Percentiles rank a stretch among this genome's conserved stretches.
phyloP scores from a whole-genome alignment of 2,329 filamentous ascomycete species.

The Fusarium sambucinum region DNA sequence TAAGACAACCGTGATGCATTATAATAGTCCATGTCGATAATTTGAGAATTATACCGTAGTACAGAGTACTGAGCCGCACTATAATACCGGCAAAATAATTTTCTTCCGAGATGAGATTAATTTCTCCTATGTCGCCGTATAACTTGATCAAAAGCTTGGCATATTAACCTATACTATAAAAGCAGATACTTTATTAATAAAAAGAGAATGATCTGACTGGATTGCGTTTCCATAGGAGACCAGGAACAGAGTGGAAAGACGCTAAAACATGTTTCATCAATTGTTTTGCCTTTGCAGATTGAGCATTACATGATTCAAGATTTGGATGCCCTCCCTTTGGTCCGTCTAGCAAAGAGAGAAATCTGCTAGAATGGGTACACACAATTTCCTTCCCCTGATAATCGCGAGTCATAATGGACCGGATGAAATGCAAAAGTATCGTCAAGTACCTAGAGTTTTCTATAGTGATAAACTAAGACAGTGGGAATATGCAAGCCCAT shows the following conservation, averaged over 20 bases:
- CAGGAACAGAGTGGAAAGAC: constrained; percentile 4
- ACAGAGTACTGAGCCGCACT: not conserved
- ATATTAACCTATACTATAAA: not conserved
- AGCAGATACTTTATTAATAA: not conserved
- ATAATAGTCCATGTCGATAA: constrained; percentile 15
- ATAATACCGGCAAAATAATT: constrained; percentile 1
- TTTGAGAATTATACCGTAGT: not conserved
- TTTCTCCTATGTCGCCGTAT: not conserved
- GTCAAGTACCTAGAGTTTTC: constrained; percentile 17
- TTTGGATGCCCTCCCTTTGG: constrained; percentile 19
- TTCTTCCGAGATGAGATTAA: constrained; percentile 18
- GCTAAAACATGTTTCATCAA: constrained; percentile 29
- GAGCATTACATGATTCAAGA: constrained; percentile 18
- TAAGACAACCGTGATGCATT: not conserved
- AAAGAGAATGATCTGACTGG: constrained; percentile 2
- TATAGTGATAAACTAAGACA: not conserved
- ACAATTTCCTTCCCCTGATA: not conserved
- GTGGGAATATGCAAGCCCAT: not conserved
- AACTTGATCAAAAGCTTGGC: constrained; percentile 10
- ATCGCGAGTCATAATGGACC: constrained; percentile 17
- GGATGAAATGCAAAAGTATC: not conserved
- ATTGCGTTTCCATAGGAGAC: constrained; percentile 35
- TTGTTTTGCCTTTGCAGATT: constrained; percentile 23
- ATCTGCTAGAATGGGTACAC: not conserved
- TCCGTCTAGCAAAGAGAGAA: not conserved